A percentile compares a stretch with the other conserved stretches of the same genome.
Conservation (phyloP, 2,329 filamentous ascomycete genomes). For the Triangularia setosa region DNA sequence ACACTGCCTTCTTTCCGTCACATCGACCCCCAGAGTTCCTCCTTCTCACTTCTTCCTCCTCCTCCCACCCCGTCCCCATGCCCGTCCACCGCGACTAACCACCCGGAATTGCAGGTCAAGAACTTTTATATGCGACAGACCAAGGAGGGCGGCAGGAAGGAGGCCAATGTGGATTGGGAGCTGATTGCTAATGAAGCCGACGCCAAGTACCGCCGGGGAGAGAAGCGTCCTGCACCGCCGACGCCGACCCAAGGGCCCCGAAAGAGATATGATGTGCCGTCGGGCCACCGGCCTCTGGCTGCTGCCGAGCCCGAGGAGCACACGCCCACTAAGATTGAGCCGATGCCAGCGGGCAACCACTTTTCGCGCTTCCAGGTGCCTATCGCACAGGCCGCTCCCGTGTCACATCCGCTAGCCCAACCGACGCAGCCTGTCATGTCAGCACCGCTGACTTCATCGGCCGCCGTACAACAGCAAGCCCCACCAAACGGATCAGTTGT, state of each 20-base stretch:
- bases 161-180: constrained; percentile 49
- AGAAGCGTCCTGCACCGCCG: constrained; percentile 58
- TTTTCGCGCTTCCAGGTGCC: constrained; percentile 32
- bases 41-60: neutral
- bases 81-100: constrained; percentile 10
- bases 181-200: constrained; percentile 58
- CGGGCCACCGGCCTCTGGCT: constrained; percentile 44
- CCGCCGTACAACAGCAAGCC: constrained; percentile 28
- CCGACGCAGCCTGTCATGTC: constrained; percentile 20
- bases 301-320: constrained; percentile 48
- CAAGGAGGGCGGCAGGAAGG: constrained; percentile 47
- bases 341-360: constrained; percentile 23
- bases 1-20: no score
- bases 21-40: no score
- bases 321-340: constrained; percentile 43
- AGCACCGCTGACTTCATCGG: constrained; percentile 23
- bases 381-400: constrained; percentile 32
- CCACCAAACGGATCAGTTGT: constrained; percentile 27
- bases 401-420: constrained; percentile 26
- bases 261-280: constrained; percentile 47
- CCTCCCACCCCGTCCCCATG: neutral
- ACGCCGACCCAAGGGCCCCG: constrained; percentile 50
- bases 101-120: constrained; percentile 51
- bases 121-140: constrained; percentile 65
- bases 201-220: constrained; percentile 49